A percentile compares a stretch with the other conserved stretches of the same genome.
phyloP scores from a whole-genome alignment of 2,329 filamentous ascomycete genomes.

The Acrodontium crateriforme region DNA sequence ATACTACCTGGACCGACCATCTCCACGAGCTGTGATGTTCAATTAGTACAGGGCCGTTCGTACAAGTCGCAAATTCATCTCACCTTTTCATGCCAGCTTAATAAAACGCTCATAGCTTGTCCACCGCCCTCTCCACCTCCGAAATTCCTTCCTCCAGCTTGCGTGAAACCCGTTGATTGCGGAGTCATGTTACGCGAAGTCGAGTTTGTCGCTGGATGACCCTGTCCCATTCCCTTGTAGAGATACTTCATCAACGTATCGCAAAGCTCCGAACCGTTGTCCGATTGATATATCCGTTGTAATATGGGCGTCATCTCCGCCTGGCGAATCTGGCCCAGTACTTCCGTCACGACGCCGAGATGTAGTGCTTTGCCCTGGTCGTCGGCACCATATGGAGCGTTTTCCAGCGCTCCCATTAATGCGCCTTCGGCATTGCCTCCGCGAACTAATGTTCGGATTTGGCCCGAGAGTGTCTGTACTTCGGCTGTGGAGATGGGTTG shows the following conservation, averaged over 20 bases:
- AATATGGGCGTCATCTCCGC: constrained; percentile 88
- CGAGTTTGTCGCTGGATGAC: constrained; percentile 16
- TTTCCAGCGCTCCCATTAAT: constrained; percentile 70
- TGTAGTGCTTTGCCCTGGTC: constrained; percentile 56
- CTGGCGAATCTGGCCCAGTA: constrained; percentile 89
- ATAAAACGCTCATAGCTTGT: constrained; percentile 84
- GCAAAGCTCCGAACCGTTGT: constrained; percentile 69
- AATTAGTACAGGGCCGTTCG: constrained; percentile 9
- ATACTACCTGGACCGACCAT: constrained; percentile 80
- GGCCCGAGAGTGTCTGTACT: constrained; percentile 61
- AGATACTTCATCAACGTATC: constrained; percentile 98
- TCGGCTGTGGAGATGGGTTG: constrained; percentile 63
- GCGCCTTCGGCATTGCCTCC: constrained; percentile 82
- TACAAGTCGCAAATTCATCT: neutral
- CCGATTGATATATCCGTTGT: constrained; percentile 61
- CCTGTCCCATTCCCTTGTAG: constrained; percentile 71
- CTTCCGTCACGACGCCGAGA: constrained; percentile 76
- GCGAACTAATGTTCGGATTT: constrained; percentile 76
- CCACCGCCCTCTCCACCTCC: constrained; percentile 56
- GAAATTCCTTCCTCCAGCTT: constrained; percentile 40
- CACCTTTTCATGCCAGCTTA: constrained; percentile 96
- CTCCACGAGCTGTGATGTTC: constrained; percentile 53
- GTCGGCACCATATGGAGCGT: constrained; percentile 55
- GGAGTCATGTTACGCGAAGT: constrained; percentile 42
- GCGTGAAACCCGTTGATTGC: constrained; percentile 78